These are phyloP conservation scores for Dictyostelium purpureum DNA, from an alignment of 78 protist species.

Conservation along the genomic window DNA sequence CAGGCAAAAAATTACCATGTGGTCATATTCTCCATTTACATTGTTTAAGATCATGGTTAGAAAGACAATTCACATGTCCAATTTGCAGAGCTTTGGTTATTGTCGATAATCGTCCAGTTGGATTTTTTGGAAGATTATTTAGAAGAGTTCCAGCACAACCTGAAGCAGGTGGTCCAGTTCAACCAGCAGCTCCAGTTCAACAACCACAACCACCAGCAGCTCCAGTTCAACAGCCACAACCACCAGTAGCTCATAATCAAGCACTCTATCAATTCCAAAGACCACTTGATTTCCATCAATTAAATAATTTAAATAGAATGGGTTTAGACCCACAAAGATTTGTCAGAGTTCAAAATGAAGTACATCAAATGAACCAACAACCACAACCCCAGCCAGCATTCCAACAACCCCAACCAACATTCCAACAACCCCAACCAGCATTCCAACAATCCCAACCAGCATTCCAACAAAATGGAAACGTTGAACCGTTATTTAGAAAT, in stretches of 20 bases:
- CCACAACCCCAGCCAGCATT: background rate
- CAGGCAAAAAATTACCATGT: constrained; percentile 90
- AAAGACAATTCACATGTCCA: constrained; percentile 94
- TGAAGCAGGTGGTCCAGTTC: background rate
- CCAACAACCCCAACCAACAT: constrained; percentile 4
- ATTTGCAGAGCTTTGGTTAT: constrained; percentile 86
- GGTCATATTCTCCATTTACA: constrained; percentile 93
- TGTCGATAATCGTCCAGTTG: constrained; percentile 19
- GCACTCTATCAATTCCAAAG: background rate
- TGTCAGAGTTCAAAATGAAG: no score
- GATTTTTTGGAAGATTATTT: background rate
- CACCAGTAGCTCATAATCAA: background rate
- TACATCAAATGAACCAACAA: background rate
- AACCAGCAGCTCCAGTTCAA: background rate
- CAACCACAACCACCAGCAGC: background rate
- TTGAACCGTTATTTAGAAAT: background rate
- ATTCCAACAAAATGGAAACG: background rate
- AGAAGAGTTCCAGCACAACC: constrained; percentile 18
- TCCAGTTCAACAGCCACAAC: background rate
- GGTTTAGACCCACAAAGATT: background rate
- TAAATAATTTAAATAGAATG: background rate
- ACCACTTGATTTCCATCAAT: background rate
- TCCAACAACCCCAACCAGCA: background rate
- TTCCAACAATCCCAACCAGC: constrained; percentile 3
- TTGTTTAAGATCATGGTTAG: constrained; percentile 95